Evolutionary conservation across 192 early-diverging fungal genomes (phyloP).

Genomic region (Diversispora epigaea): DNA sequence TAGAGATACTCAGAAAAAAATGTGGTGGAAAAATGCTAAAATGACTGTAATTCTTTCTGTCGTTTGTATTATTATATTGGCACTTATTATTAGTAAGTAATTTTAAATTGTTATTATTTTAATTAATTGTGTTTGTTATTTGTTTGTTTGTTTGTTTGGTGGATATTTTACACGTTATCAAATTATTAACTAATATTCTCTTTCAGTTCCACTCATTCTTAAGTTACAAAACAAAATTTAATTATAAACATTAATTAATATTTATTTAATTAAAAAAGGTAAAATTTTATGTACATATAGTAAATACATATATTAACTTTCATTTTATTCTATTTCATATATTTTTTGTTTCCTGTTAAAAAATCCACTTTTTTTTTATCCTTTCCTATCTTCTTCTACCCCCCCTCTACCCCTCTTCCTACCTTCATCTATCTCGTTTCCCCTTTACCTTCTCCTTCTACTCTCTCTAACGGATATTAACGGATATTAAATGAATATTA

Average conservation of each 20-base stretch:
- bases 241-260: neutral
- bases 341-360: too few species aligned
- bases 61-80: neutral
- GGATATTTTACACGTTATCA: neutral
- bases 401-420: too few species aligned
- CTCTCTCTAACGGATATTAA: too few species aligned
- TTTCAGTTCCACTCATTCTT: neutral
- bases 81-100: slow-evolving; percentile 3
- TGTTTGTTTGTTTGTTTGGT: neutral
- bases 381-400: too few species aligned
- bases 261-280: neutral
- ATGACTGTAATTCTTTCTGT: slow-evolving; percentile 18
- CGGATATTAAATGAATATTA: too few species aligned
- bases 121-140: too few species aligned
- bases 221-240: slow-evolving; percentile 10
- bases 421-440: too few species aligned
- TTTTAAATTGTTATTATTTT: neutral
- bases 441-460: too few species aligned
- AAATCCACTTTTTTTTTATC: too few species aligned
- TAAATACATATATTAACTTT: too few species aligned
- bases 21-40: slow-evolving; percentile 27
- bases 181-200: neutral
- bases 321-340: too few species aligned
- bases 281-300: too few species aligned
- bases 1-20: neutral